Percentiles rank a stretch among this genome's conserved stretches.
These are phyloP conservation scores for Telfairia occidentalis DNA, from an alignment of 331 rosid genomes.

Conservation along the genomic window DNA sequence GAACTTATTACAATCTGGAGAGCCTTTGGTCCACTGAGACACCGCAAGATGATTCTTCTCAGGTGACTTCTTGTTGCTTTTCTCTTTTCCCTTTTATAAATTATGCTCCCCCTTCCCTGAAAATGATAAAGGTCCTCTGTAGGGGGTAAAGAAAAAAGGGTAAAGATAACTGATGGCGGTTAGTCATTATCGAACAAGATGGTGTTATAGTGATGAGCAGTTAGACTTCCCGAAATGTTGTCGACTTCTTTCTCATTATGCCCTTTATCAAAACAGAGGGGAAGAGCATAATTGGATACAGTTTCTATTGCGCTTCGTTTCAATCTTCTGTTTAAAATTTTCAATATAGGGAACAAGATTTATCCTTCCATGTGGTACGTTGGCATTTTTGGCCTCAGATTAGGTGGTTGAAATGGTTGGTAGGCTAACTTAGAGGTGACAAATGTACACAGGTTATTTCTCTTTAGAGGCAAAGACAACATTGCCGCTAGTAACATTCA, in stretches of 20 bases:
- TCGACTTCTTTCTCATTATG: not conserved
- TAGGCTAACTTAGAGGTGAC: not conserved
- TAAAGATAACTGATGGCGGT: not conserved
- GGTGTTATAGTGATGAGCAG: not conserved
- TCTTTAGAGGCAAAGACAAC: not conserved
- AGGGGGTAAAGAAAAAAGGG: not conserved
- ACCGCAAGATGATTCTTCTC: slow-evolving; percentile 37
- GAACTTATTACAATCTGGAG: slow-evolving; percentile 87
- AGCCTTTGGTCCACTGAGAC: slow-evolving; percentile 46
- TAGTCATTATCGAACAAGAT: not conserved
- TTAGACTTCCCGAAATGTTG: not conserved
- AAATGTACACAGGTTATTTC: not conserved
- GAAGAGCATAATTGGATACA: not conserved
- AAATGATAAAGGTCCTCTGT: not conserved
- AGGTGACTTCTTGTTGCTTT: slow-evolving; percentile 26
- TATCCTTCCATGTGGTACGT: not conserved
- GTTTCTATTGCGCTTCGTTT: not conserved
- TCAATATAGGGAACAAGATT: not conserved
- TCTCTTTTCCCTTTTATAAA: not conserved
- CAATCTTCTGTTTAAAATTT: not conserved
- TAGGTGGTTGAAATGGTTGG: not conserved
- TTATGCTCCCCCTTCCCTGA: not conserved
- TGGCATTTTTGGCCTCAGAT: not conserved
- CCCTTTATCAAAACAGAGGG: not conserved
- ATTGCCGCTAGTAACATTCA: not conserved